These are phyloP conservation scores for Pulveroboletus sp. DNA, from an alignment of 768 basidiomycete genomes.

Conservation along the genomic window DNA sequence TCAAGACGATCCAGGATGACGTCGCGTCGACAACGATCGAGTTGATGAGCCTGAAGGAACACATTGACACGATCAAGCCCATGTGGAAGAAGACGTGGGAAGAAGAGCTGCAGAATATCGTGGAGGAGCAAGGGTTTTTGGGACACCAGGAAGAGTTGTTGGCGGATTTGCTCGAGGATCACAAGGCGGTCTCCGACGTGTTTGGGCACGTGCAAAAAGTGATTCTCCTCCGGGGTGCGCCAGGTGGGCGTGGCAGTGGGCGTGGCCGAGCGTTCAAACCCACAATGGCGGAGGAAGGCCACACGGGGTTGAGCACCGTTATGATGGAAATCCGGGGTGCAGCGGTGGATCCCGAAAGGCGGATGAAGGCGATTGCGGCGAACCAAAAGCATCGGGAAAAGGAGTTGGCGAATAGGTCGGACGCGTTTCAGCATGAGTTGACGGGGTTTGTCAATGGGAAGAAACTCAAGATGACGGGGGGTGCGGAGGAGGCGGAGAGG, in stretches of 20 bases:
- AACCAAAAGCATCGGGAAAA: slow-evolving; percentile 77
- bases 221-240: slow-evolving; percentile 58
- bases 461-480: slow-evolving; percentile 94
- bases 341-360: slow-evolving; percentile 71
- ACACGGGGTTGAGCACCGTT: slow-evolving; percentile 66
- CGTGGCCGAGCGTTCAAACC: slow-evolving; percentile 54
- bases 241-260: slow-evolving; percentile 34
- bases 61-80: slow-evolving; percentile 85
- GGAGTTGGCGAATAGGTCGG: slow-evolving; percentile 65
- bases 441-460: slow-evolving; percentile 80
- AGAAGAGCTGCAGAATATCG: slow-evolving; percentile 91
- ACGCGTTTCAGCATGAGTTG: slow-evolving; percentile 84
- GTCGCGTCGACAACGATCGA: slow-evolving; percentile 61
- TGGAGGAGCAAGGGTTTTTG: slow-evolving; percentile 94
- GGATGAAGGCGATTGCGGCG: slow-evolving; percentile 90
- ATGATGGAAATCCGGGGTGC: slow-evolving; percentile 89
- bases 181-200: slow-evolving; percentile 85
- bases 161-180: slow-evolving; percentile 83
- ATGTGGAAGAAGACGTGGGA: slow-evolving; percentile 99
- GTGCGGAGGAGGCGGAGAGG: slow-evolving; percentile 86
- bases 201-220: slow-evolving; percentile 89
- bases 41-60: slow-evolving; percentile 72
- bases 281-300: slow-evolving; percentile 60
- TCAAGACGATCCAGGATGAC: slow-evolving; percentile 70
- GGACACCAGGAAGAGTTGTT: slow-evolving; percentile 91